Percentiles rank a stretch among this genome's conserved stretches.
phyloP scores from a whole-genome alignment of 208 protist genomes.

The Leishmania guyanensis region DNA sequence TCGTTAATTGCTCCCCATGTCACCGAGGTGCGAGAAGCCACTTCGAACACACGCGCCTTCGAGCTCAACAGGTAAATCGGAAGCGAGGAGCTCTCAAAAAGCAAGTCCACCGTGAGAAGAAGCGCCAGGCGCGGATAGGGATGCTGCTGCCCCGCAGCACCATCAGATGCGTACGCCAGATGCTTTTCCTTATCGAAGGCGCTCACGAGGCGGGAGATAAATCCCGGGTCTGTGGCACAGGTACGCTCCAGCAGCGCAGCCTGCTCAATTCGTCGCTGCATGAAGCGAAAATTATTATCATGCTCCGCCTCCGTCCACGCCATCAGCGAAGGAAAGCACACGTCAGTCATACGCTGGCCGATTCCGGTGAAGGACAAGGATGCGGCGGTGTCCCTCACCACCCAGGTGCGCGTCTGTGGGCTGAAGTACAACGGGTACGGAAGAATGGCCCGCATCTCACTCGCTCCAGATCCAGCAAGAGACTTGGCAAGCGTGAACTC shows the following conservation, averaged over 20 bases:
- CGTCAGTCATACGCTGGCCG: conserved; percentile 76
- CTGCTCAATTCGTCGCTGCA: conserved; percentile 51
- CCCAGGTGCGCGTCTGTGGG: background rate
- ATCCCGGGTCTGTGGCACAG: conserved; percentile 23
- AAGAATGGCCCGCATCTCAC: conserved; percentile 74
- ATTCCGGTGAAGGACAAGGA: conserved; percentile 56
- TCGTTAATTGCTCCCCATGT: background rate
- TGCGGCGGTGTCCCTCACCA: conserved; percentile 3
- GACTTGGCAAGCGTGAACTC: conserved; percentile 70
- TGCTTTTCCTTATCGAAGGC: conserved; percentile 12
- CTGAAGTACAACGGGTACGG: conserved; percentile 49
- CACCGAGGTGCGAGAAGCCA: conserved; percentile 6
- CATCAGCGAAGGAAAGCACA: conserved; percentile 78
- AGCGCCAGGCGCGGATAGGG: conserved; percentile 25
- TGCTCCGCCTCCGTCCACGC: conserved; percentile 73
- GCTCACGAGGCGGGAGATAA: conserved; percentile 40
- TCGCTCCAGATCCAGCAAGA: conserved; percentile 48
- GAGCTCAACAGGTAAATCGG: conserved; percentile 81
- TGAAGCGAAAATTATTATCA: conserved; percentile 41
- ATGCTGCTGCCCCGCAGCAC: background rate
- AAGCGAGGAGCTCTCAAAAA: conserved; percentile 67
- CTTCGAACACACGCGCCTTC: conserved; percentile 59
- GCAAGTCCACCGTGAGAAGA: conserved; percentile 73
- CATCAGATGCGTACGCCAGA: background rate
- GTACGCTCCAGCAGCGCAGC: conserved; percentile 57